phyloP scores from a whole-genome alignment of 805 yeast genomes.

The Lipomyces orientalis region DNA sequence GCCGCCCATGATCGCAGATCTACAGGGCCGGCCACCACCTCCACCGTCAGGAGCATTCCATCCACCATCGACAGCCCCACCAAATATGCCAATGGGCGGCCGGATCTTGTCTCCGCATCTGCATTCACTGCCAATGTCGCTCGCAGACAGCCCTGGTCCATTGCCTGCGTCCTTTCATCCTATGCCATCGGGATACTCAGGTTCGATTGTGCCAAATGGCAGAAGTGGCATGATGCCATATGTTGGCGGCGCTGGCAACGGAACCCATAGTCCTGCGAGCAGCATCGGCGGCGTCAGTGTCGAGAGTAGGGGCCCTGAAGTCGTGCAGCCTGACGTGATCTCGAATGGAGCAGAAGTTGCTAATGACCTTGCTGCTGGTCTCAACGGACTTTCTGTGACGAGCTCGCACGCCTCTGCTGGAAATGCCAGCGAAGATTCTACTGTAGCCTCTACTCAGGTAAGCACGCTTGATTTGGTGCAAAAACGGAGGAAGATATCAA shows the following conservation, averaged over 20 bases:
- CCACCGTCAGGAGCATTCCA: not conserved
- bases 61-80: constrained; percentile 5
- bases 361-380: constrained; percentile 1
- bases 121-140: constrained; percentile 3
- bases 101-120: not conserved
- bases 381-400: constrained; percentile 12
- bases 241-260: not conserved
- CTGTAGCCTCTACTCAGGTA: not conserved
- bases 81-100: constrained; percentile 5
- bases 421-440: not conserved
- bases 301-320: not conserved
- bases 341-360: not conserved
- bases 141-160: not conserved
- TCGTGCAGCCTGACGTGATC: not conserved
- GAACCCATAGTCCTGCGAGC: constrained; percentile 1
- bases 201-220: constrained; percentile 5
- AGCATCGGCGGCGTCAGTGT: not conserved
- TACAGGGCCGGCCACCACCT: constrained; percentile 7
- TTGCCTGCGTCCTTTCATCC: constrained; percentile 2
- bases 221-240: constrained; percentile 1
- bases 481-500: not conserved
- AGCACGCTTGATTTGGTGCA: not conserved
- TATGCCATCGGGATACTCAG: constrained; percentile 2
- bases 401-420: not conserved
- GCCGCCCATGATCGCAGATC: constrained; percentile 9